A percentile compares a stretch with the other conserved stretches of the same genome.
phyloP scores from a whole-genome alignment of 2,329 filamentous ascomycete species.

The Cadophora sp. region DNA sequence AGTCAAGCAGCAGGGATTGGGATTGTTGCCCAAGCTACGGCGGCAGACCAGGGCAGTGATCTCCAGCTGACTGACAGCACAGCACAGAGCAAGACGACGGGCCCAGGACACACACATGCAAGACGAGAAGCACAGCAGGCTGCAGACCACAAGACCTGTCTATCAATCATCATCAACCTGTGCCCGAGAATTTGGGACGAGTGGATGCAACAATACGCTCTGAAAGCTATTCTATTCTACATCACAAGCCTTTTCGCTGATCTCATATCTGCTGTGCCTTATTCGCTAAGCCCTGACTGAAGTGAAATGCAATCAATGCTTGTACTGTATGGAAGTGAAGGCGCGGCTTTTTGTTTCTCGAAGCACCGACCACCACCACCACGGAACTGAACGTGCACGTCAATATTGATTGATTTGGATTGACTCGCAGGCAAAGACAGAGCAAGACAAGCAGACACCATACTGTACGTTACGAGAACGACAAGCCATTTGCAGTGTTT shows the following conservation, averaged over 20 bases:
- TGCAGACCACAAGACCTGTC: neutral
- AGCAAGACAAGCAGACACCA: too few relatives aligned
- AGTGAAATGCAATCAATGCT: neutral
- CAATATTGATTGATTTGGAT: neutral
- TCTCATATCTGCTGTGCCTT: neutral
- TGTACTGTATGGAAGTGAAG: neutral
- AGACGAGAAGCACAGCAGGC: constrained; percentile 6
- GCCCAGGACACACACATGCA: neutral
- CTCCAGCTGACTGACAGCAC: neutral
- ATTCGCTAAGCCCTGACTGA: constrained; percentile 4
- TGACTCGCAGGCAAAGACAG: neutral
- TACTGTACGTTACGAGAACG: too few relatives aligned
- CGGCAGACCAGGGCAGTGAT: neutral
- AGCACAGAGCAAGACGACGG: neutral
- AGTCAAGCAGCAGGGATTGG: neutral
- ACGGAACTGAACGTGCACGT: neutral
- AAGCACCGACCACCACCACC: neutral
- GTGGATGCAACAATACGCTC: neutral
- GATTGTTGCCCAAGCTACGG: neutral
- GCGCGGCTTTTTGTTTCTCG: neutral
- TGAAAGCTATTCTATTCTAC: neutral
- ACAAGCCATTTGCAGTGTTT: neutral
- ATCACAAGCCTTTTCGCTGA: neutral
- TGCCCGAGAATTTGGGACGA: neutral
- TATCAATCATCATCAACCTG: neutral